Conservation (phyloP, 306 rosid species). For the Potentilla sterilis region DNA sequence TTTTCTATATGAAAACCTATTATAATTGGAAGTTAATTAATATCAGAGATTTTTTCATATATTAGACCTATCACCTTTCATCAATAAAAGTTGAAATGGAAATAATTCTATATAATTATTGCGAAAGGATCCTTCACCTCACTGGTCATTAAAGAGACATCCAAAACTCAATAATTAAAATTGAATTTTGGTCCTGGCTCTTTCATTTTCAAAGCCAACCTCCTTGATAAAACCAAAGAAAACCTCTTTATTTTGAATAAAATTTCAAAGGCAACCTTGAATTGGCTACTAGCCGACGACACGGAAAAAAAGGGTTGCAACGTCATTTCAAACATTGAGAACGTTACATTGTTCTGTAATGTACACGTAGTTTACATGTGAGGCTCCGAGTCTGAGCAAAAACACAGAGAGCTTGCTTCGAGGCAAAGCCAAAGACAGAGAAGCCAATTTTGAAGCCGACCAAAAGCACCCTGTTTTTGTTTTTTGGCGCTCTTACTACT, state of each 20-base stretch:
- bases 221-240: background rate
- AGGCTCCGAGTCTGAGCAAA: background rate
- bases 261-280: conserved; percentile 3
- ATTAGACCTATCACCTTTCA: background rate
- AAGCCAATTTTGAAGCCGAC: background rate
- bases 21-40: background rate
- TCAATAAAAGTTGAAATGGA: background rate
- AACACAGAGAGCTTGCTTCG: background rate
- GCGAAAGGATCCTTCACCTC: background rate
- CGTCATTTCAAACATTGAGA: background rate
- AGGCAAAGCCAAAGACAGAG: background rate
- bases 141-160: background rate
- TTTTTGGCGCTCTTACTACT: conserved; percentile 8
- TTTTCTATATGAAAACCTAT: background rate
- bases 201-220: background rate
- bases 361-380: background rate
- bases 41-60: background rate
- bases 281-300: background rate
- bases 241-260: background rate
- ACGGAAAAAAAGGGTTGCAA: background rate
- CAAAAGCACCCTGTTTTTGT: background rate
- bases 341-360: background rate
- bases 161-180: background rate
- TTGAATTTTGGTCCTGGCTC: background rate
- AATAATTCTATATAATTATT: background rate